A percentile compares a stretch with the other conserved stretches of the same genome.
Evolutionary conservation across 306 rosid species (phyloP).

Genomic region (Sophora flavescens): DNA sequence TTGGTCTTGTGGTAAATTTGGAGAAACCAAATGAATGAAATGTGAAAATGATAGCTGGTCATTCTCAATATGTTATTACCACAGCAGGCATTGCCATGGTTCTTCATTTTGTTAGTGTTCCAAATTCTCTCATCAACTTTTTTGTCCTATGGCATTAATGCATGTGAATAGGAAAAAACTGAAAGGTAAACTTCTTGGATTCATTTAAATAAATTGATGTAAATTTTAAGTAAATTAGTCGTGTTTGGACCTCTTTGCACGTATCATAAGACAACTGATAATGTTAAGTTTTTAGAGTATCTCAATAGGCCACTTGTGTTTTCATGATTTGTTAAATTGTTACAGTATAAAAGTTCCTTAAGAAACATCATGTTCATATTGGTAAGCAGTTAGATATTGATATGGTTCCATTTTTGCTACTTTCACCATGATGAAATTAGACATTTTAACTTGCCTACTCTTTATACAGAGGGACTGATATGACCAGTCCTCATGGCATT

Average conservation of each 20-base stretch:
- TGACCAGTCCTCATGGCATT: constrained; percentile 98
- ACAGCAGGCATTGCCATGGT: not conserved
- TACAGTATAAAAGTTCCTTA: not conserved
- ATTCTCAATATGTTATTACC: constrained; percentile 6
- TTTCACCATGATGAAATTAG: constrained; percentile 38
- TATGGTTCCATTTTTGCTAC: constrained; percentile 13
- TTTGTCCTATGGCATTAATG: constrained; percentile 15
- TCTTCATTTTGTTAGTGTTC: constrained; percentile 13
- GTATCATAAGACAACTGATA: constrained; percentile 4
- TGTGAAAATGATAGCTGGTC: not conserved
- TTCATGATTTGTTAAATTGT: constrained; percentile 23
- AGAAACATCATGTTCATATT: not conserved
- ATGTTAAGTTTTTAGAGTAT: not conserved
- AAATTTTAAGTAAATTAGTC: constrained; percentile 2
- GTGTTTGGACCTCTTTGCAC: not conserved
- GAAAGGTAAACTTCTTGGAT: not conserved
- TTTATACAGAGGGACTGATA: constrained; percentile 82
- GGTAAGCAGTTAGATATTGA: constrained; percentile 11
- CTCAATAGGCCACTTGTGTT: not conserved
- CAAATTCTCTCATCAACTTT: not conserved
- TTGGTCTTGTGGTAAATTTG: constrained; percentile 18
- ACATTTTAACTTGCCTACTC: constrained; percentile 26
- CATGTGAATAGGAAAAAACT: not conserved
- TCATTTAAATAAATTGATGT: not conserved
- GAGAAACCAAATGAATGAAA: constrained; percentile 37